Conservation (phyloP, 345 rosid species). For the Eucalyptus tenuipes region DNA sequence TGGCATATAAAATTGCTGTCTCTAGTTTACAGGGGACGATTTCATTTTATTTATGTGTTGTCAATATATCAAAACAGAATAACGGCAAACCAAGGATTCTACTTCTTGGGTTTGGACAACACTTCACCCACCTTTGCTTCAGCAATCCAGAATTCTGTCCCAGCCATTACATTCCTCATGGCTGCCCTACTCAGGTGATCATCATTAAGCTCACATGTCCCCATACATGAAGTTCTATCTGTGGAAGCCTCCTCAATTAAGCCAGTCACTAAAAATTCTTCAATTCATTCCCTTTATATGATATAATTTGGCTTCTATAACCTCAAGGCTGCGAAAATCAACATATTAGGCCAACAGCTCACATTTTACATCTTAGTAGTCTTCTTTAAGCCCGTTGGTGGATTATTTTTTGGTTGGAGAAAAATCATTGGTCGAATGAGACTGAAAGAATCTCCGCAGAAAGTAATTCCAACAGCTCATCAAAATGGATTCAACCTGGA, state of each 20-base stretch:
- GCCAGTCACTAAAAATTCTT: not conserved
- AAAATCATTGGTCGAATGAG: not conserved
- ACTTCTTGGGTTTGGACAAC: slow-evolving; percentile 83
- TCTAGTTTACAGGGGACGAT: not conserved
- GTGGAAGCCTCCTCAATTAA: not conserved
- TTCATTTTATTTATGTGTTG: not conserved
- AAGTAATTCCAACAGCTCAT: not conserved
- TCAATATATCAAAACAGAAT: slow-evolving; percentile 29
- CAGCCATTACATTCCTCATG: slow-evolving; percentile 96
- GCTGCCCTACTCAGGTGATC: slow-evolving; percentile 66
- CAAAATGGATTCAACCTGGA: not conserved
- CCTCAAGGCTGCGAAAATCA: not conserved
- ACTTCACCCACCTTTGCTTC: slow-evolving; percentile 97
- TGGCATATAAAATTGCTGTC: not conserved
- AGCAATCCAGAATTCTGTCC: slow-evolving; percentile 96
- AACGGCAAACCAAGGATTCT: slow-evolving; percentile 96
- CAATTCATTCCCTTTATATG: not conserved
- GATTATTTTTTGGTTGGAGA: not conserved
- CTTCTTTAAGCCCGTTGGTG: not conserved
- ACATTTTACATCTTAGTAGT: not conserved
- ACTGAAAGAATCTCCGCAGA: not conserved
- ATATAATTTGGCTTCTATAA: not conserved
- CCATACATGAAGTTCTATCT: not conserved
- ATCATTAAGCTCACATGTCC: not conserved
- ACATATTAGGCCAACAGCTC: not conserved